These are phyloP conservation scores for Colletotrichum sp. DNA, from an alignment of 2,329 filamentous ascomycete species.

Conservation along the genomic window DNA sequence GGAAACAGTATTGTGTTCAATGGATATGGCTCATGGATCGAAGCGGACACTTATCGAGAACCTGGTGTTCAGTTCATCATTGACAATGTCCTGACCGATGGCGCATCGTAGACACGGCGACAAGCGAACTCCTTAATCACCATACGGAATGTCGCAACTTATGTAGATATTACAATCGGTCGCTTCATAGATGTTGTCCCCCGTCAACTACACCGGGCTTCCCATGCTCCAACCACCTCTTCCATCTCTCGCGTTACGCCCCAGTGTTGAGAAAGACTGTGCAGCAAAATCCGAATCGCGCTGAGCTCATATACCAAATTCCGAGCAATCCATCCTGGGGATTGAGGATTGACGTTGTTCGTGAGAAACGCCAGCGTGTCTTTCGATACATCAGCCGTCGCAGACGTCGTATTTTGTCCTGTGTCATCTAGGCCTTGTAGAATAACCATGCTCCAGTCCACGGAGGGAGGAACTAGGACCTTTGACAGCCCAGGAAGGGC, in stretches of 20 bases:
- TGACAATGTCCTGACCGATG: not conserved
- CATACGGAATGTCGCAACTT: not conserved
- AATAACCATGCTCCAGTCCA: not conserved
- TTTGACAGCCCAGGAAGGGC: not conserved
- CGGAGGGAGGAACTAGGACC: not conserved
- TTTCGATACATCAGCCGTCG: not conserved
- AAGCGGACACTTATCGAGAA: slow-evolving; percentile 49
- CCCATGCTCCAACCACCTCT: not conserved
- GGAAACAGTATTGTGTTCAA: slow-evolving; percentile 53
- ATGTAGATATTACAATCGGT: not conserved
- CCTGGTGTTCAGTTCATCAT: slow-evolving; percentile 39
- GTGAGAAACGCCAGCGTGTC: not conserved
- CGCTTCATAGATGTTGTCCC: not conserved
- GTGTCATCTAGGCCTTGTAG: not conserved
- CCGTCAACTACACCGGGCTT: not conserved
- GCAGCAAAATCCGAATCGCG: not conserved
- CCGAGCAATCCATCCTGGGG: not conserved
- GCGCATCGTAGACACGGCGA: not conserved
- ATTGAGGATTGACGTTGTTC: not conserved
- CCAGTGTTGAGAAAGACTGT: not conserved
- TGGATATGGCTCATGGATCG: slow-evolving; percentile 48
- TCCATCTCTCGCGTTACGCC: slow-evolving; percentile 1
- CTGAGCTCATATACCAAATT: not conserved
- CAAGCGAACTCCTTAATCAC: not conserved
- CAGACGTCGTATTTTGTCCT: not conserved